Evolutionary conservation across 352 stramenopile species (phyloP).

Genomic region (Phytophthora ohioensis): DNA sequence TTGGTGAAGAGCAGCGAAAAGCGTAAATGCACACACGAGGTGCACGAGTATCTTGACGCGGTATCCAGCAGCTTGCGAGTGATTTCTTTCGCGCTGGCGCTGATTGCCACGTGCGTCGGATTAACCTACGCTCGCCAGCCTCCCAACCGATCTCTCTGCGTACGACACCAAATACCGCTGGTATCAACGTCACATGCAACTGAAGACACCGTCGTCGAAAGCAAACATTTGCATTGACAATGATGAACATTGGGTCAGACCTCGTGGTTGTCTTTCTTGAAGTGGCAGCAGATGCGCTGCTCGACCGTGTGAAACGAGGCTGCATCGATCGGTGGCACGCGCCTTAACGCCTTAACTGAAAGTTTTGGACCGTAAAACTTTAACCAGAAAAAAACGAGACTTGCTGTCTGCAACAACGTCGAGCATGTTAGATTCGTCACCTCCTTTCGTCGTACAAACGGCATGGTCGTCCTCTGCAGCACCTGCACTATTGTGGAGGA

Average conservation of each 20-base stretch:
- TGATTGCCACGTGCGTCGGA: conserved; percentile 3
- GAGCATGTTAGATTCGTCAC: not conserved
- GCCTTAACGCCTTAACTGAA: not conserved
- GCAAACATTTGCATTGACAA: too few relatives aligned
- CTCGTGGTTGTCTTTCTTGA: not conserved
- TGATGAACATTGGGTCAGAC: too few relatives aligned
- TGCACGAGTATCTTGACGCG: not conserved
- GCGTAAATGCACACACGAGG: too few relatives aligned
- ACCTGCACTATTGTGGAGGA: not conserved
- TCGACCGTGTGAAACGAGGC: not conserved
- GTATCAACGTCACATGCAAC: too few relatives aligned
- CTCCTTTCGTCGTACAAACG: too few relatives aligned
- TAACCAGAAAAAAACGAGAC: not conserved
- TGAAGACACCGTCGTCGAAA: too few relatives aligned
- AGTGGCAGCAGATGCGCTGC: not conserved
- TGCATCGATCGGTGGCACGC: not conserved
- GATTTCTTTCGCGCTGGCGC: conserved; percentile 6
- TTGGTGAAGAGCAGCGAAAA: too few relatives aligned
- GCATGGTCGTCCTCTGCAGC: too few relatives aligned
- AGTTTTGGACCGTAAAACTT: not conserved
- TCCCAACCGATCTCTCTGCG: conserved; percentile 4
- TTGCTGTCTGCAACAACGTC: not conserved
- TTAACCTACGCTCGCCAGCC: conserved; percentile 4
- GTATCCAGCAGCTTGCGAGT: conserved; percentile 1
- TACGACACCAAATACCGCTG: not conserved